Evolutionary conservation across 805 yeast genomes (phyloP).

Genomic region (Wickerhamiella hasegawae): DNA sequence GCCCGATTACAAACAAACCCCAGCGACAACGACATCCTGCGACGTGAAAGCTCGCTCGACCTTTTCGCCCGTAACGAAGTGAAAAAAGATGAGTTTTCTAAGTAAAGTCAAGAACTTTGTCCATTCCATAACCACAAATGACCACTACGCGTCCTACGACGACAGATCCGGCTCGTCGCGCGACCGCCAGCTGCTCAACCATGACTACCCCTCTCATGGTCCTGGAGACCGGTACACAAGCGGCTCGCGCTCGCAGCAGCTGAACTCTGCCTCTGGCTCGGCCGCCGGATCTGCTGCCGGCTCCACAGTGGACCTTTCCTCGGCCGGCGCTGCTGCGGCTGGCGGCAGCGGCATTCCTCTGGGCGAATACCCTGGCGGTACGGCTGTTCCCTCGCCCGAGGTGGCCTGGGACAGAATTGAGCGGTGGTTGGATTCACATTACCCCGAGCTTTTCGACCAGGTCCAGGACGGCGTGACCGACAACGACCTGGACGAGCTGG

Average conservation of each 20-base stretch:
- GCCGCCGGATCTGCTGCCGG: conserved; percentile 19
- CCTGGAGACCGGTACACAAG: conserved; percentile 19
- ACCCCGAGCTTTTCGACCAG: conserved; percentile 68
- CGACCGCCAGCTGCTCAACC: conserved; percentile 10
- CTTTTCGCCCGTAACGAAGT: too few relatives aligned
- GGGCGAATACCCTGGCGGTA: conserved; percentile 37
- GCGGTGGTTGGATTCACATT: conserved; percentile 61
- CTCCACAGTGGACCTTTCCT: conserved; percentile 7
- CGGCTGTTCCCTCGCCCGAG: conserved; percentile 45
- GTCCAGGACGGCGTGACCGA: conserved; percentile 65
- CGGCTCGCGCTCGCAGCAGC: conserved; percentile 21
- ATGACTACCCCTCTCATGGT: conserved; percentile 6
- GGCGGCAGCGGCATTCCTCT: conserved; percentile 18
- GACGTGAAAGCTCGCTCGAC: too few relatives aligned
- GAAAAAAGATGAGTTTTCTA: conserved; percentile 3
- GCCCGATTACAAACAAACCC: too few relatives aligned
- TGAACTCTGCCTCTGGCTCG: conserved; percentile 19
- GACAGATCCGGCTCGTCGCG: conserved; percentile 8
- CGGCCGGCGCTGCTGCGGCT: conserved; percentile 20
- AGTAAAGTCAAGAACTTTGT: conserved; percentile 16
- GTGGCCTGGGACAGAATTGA: conserved; percentile 82
- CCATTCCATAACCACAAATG: conserved; percentile 25
- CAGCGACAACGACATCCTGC: too few relatives aligned
- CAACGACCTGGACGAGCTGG: conserved; percentile 68
- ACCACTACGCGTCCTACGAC: conserved; percentile 25